phyloP scores from a whole-genome alignment of 2,329 filamentous ascomycete species.

The Didymella keratinophila region DNA sequence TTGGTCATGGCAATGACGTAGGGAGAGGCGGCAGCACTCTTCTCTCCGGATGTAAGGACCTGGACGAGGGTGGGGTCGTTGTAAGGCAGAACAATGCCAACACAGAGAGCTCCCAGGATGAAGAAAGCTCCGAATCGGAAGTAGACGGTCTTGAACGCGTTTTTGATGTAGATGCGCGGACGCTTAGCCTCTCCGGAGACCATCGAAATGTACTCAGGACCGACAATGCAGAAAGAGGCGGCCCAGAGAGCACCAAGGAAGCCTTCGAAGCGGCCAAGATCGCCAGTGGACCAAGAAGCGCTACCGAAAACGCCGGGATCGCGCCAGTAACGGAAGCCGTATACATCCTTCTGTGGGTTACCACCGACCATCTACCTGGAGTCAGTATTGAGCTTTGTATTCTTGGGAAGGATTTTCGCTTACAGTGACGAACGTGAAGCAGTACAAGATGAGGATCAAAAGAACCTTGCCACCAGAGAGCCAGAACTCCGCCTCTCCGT shows the following conservation, averaged over 20 bases:
- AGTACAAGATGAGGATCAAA: constrained; percentile 56
- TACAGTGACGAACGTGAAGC: constrained; percentile 56
- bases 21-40: constrained; percentile 64
- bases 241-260: constrained; percentile 52
- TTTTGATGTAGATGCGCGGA: constrained; percentile 57
- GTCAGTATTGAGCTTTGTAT: background rate
- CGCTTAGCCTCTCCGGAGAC: constrained; percentile 57
- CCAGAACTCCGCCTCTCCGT: constrained; percentile 57
- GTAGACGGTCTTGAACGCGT: constrained; percentile 59
- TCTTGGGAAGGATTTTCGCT: background rate
- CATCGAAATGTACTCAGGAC: constrained; percentile 60
- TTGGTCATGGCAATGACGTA: constrained; percentile 70
- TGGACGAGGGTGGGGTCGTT: constrained; percentile 76
- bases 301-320: constrained; percentile 47
- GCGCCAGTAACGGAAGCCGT: constrained; percentile 57
- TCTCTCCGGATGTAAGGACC: constrained; percentile 39
- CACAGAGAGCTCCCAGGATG: constrained; percentile 55
- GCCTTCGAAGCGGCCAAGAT: constrained; percentile 46
- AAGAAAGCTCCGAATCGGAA: constrained; percentile 58
- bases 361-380: constrained; percentile 50
- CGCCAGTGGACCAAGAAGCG: constrained; percentile 30
- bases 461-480: constrained; percentile 57
- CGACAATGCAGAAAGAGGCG: constrained; percentile 58
- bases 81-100: constrained; percentile 62
- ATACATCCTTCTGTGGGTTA: constrained; percentile 53